Conservation (phyloP, 192 early-diverging fungal genomes). For the Coemansia sp. region DNA sequence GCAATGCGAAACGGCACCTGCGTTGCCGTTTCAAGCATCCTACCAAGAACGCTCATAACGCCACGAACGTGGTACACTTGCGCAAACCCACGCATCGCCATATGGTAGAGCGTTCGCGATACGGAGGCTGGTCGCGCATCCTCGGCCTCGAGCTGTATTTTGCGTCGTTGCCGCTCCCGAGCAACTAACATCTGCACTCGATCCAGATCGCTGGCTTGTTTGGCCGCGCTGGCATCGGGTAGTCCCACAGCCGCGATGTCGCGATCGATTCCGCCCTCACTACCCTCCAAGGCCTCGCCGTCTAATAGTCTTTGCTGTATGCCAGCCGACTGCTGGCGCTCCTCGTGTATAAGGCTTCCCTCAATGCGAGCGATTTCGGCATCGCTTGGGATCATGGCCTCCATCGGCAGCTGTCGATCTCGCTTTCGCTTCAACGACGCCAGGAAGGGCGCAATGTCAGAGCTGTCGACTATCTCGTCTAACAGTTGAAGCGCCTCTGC, state of each 20-base stretch:
- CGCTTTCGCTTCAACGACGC: constrained; percentile 4
- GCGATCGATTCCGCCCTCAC: constrained; percentile 2
- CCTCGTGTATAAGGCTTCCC: constrained; percentile 10
- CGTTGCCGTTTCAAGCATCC: constrained; percentile 48
- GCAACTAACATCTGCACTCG: constrained; percentile 32
- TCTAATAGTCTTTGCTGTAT: not conserved
- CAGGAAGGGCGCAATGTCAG: constrained; percentile 42
- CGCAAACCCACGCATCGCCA: constrained; percentile 52
- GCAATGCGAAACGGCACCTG: constrained; percentile 42
- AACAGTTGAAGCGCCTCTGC: constrained; percentile 43
- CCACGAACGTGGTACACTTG: constrained; percentile 49
- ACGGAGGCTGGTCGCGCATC: constrained; percentile 8
- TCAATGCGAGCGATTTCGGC: constrained; percentile 49
- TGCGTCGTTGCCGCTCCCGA: constrained; percentile 22
- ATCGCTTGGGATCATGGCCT: constrained; percentile 34
- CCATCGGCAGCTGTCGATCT: constrained; percentile 4
- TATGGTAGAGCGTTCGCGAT: constrained; percentile 48
- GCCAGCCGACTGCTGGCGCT: constrained; percentile 6
- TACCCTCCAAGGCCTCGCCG: not conserved
- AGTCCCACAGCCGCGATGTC: not conserved
- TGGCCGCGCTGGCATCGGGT: not conserved
- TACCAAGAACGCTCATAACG: constrained; percentile 42
- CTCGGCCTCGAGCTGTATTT: not conserved
- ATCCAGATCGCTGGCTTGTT: constrained; percentile 5
- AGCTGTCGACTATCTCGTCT: constrained; percentile 42